Evolutionary conservation across 805 yeast species (phyloP), one percentile per base, ranked within the genome.

Genomic region (Helenozyma baotianmanensis): DNA sequence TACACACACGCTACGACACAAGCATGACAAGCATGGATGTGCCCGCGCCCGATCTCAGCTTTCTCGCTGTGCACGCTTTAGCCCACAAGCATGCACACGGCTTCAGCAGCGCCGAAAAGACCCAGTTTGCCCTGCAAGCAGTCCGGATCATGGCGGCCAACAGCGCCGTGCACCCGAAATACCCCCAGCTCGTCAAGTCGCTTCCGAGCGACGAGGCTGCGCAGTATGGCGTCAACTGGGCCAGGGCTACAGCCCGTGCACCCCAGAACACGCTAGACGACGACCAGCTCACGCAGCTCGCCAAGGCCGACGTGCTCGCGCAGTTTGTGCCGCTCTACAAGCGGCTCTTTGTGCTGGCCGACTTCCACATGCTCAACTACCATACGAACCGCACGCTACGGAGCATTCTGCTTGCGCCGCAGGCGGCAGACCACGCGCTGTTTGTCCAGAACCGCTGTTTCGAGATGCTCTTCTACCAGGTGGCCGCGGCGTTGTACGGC

Each of bases 401-500:
- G 12, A 23, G 42, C 17, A 47, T 47, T 14, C 55, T 42, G 16
- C 56, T 61, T 39, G 27, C 46, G 13, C 42, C 45, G 12, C 62
- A 55, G 23, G 59, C 62, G 6, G 35, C 40, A 13, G 48, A 45
- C 25, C 33, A 39, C 17, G 36, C 32, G 9, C 51, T 42, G 22
- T 48, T 58, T 28, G 38, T 38, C 11, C 33, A 37, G 6, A 61
- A 58, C 42, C 33, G 45, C 19, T 57, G 45, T 41, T 36, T 61
- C 21, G 64, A 62, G 42, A 53, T 45, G 30, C 40, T 51, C 18
- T 55, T 57, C 30, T 49, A 47, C 31, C 63, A 57, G 29, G 50
- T 48, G 21, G 30, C 48, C 4, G 37, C 48, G 10, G 36, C 43
- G 8, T 31, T 57, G 1, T 52, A 46, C 39, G 50, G 47, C 17